Evolutionary conservation across 2,329 filamentous ascomycete species (phyloP).

Genomic region (Aspergillus niger): DNA sequence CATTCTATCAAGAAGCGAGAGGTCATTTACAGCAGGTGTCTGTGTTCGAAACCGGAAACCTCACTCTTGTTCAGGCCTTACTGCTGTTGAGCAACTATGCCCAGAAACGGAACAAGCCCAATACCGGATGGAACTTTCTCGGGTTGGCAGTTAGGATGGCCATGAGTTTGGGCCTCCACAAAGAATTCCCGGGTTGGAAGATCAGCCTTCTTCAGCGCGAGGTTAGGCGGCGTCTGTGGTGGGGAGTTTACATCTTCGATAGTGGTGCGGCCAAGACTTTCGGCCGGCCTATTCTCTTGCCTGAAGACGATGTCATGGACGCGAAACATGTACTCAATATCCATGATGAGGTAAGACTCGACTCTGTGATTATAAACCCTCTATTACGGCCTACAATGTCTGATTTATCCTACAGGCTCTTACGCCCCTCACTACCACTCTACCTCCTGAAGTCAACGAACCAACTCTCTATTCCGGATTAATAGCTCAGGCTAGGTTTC

Average conservation of each 20-base stretch:
- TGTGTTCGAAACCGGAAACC: slow-evolving; percentile 52
- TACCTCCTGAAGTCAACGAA: slow-evolving; percentile 40
- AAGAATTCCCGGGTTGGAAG: slow-evolving; percentile 52
- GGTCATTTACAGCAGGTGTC: slow-evolving; percentile 48
- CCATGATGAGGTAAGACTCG: slow-evolving; percentile 39
- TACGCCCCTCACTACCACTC: slow-evolving; percentile 37
- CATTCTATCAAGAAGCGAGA: slow-evolving; percentile 51
- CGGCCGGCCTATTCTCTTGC: slow-evolving; percentile 50
- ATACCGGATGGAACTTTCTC: slow-evolving; percentile 53
- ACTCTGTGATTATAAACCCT: background rate
- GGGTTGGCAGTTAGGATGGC: slow-evolving; percentile 54
- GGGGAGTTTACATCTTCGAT: slow-evolving; percentile 50
- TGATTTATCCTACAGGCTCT: slow-evolving; percentile 29
- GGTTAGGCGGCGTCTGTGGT: slow-evolving; percentile 45
- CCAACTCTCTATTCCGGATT: slow-evolving; percentile 49
- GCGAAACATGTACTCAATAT: slow-evolving; percentile 49
- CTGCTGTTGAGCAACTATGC: slow-evolving; percentile 52
- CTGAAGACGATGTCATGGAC: slow-evolving; percentile 48
- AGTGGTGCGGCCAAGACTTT: slow-evolving; percentile 55
- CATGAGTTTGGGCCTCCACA: slow-evolving; percentile 54
- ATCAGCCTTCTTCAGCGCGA: slow-evolving; percentile 47
- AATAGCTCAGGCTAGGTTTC: slow-evolving; percentile 46
- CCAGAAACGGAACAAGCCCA: slow-evolving; percentile 55
- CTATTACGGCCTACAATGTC: background rate
- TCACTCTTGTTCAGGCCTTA: slow-evolving; percentile 52